A percentile compares a stretch with the other conserved stretches of the same genome.
phyloP scores from a whole-genome alignment of 108 stramenopile genomes.

The Cyclotella choctawhatcheeana region DNA sequence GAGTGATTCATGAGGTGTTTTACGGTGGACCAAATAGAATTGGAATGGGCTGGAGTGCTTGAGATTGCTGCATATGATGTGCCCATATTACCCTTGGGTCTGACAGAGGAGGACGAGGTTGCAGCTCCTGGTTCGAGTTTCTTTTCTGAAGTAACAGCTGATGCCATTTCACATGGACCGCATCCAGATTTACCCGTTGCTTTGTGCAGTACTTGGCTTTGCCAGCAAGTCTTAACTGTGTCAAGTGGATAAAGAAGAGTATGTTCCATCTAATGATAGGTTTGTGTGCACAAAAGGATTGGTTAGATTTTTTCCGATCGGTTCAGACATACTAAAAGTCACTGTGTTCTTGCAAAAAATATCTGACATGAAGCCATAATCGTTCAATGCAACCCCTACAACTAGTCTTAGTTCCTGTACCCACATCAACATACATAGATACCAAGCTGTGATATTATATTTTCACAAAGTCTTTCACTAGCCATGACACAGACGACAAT shows the following conservation, averaged over 20 bases:
- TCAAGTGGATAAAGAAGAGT: conserved; percentile 94
- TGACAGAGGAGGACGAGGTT: background rate
- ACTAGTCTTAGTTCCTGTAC: too few relatives aligned
- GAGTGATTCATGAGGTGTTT: conserved; percentile 40
- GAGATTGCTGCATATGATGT: background rate
- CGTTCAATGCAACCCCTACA: too few relatives aligned
- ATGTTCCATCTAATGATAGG: conserved; percentile 72
- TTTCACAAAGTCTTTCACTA: too few relatives aligned
- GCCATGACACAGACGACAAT: too few relatives aligned
- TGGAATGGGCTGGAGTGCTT: background rate
- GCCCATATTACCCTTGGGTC: background rate
- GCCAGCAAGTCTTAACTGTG: conserved; percentile 92
- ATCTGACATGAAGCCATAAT: too few relatives aligned
- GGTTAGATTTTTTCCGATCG: background rate
- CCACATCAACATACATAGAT: too few relatives aligned
- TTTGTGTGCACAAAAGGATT: background rate
- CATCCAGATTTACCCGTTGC: conserved; percentile 8
- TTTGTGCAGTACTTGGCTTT: conserved; percentile 83
- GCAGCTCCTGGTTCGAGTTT: background rate
- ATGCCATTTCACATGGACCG: conserved; percentile 6
- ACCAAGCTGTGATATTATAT: too few relatives aligned
- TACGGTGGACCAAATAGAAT: conserved; percentile 48
- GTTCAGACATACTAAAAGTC: background rate
- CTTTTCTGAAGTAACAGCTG: background rate
- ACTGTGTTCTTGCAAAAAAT: too few relatives aligned